These are phyloP conservation scores for Pelargonium cotyledonis DNA, from an alignment of 441 rosid genomes.

Conservation along the genomic window DNA sequence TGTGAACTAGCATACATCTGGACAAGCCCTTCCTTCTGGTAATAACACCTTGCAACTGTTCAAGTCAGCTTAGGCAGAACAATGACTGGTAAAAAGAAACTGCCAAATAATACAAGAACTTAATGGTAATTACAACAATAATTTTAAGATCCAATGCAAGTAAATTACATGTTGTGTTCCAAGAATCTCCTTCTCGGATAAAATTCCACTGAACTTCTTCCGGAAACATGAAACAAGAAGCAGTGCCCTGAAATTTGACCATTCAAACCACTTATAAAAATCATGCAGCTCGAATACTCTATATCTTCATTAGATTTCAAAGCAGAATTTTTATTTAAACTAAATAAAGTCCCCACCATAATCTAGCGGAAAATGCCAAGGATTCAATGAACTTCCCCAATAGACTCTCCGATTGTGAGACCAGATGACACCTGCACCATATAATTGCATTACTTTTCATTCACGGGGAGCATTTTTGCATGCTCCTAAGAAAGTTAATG, in stretches of 20 bases:
- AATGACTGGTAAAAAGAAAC: constrained; percentile 17
- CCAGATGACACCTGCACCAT: constrained; percentile 55
- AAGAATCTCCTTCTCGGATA: constrained; percentile 52
- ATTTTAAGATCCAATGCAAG: constrained; percentile 18
- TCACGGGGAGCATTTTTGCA: constrained; percentile 12
- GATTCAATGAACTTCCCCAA: constrained; percentile 63
- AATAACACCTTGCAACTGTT: constrained; percentile 40
- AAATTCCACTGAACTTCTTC: constrained; percentile 49
- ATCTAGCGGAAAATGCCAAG: constrained; percentile 65
- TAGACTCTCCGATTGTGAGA: constrained; percentile 36
- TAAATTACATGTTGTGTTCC: constrained; percentile 63
- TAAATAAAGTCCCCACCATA: constrained; percentile 49
- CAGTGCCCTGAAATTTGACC: constrained; percentile 57
- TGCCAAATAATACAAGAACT: constrained; percentile 18
- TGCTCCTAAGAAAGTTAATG: constrained; percentile 13
- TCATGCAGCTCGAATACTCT: constrained; percentile 6
- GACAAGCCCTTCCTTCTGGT: constrained; percentile 69
- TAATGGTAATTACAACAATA: constrained; percentile 5
- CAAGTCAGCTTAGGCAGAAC: constrained; percentile 32
- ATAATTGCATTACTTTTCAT: constrained; percentile 20
- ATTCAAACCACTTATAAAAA: constrained; percentile 18
- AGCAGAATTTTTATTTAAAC: not conserved
- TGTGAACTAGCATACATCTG: constrained; percentile 53
- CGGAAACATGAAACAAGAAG: constrained; percentile 61
- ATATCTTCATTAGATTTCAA: constrained; percentile 10